Conservation (phyloP, 1,284 basidiomycete genomes). For the Ustilago tritici region DNA sequence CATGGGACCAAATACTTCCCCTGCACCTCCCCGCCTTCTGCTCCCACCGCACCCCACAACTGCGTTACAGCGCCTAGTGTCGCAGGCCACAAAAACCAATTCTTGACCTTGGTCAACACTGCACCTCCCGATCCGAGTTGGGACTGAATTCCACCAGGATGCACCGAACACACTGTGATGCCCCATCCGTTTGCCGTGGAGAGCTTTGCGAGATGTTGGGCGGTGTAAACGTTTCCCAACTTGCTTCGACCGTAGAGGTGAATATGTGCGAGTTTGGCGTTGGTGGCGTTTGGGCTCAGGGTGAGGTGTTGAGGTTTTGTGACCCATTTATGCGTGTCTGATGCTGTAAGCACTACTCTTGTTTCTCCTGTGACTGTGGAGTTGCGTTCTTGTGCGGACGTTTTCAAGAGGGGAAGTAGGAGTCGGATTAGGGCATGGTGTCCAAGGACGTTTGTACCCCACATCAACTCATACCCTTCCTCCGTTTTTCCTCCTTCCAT, state of each 20-base stretch:
- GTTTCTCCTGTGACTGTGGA: conserved; percentile 15
- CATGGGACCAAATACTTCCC: conserved; percentile 54
- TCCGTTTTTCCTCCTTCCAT: conserved; percentile 34
- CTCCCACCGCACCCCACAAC: conserved; percentile 43
- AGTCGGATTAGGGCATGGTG: conserved; percentile 54
- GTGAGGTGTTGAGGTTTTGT: conserved; percentile 17
- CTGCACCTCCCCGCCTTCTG: conserved; percentile 24
- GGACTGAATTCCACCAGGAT: conserved; percentile 51
- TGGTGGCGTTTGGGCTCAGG: conserved; percentile 11
- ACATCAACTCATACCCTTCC: conserved; percentile 59
- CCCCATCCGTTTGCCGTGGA: conserved; percentile 21
- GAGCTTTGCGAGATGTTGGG: conserved; percentile 25
- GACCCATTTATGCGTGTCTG: conserved; percentile 44
- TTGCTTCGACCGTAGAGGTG: conserved; percentile 55
- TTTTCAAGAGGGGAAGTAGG: conserved; percentile 39
- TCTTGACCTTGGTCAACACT: conserved; percentile 27
- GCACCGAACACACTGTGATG: conserved; percentile 42
- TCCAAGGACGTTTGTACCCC: conserved; percentile 55
- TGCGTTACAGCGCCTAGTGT: conserved; percentile 51
- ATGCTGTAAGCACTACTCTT: conserved; percentile 49
- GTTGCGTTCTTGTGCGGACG: conserved; percentile 8
- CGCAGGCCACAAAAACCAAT: conserved; percentile 34
- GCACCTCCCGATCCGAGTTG: conserved; percentile 13
- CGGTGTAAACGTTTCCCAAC: conserved; percentile 49
- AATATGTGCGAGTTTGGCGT: conserved; percentile 11